Percentiles rank a stretch among this genome's conserved stretches.
phyloP scores from a whole-genome alignment of 164 flowering plant species.

The Aristolochia contorta region DNA sequence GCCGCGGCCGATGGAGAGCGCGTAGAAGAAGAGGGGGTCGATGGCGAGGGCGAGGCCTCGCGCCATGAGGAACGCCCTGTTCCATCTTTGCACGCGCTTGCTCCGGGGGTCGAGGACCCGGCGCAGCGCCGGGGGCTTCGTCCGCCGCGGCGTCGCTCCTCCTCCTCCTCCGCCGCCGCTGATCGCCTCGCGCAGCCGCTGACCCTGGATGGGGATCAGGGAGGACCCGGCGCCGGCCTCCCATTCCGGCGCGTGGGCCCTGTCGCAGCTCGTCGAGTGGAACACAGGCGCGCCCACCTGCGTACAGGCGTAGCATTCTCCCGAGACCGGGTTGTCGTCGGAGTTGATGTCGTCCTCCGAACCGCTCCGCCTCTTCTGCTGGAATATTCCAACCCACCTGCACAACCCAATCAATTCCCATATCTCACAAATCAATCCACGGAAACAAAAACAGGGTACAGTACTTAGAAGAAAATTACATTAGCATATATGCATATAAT shows the following conservation, averaged over 20 bases:
- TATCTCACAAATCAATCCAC: not conserved
- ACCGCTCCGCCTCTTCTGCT: not conserved
- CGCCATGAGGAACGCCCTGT: constrained; percentile 58
- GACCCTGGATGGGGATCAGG: constrained; percentile 46
- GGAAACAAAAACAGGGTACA: not conserved
- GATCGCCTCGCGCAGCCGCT: no score
- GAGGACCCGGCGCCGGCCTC: constrained; percentile 89
- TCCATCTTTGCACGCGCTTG: constrained; percentile 61
- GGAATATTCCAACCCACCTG: constrained; percentile 5
- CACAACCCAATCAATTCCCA: no score
- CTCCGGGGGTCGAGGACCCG: constrained; percentile 80
- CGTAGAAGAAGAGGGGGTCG: constrained; percentile 89
- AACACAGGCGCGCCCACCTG: constrained; percentile 81
- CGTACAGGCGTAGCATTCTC: constrained; percentile 93
- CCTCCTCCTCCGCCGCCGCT: no score
- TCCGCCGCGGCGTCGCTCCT: not conserved
- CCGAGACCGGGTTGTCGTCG: constrained; percentile 19
- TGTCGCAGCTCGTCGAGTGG: constrained; percentile 95
- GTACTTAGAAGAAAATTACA: no score
- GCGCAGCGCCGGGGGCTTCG: no score
- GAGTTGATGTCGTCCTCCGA: constrained; percentile 8
- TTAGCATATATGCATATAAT: no score
- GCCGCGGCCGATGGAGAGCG: constrained; percentile 58
- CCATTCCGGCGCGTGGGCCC: constrained; percentile 68
- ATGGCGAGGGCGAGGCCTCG: constrained; percentile 77